These are phyloP conservation scores for Globisporangium yorkense DNA, from an alignment of 352 stramenopile genomes.

Conservation along the genomic window DNA sequence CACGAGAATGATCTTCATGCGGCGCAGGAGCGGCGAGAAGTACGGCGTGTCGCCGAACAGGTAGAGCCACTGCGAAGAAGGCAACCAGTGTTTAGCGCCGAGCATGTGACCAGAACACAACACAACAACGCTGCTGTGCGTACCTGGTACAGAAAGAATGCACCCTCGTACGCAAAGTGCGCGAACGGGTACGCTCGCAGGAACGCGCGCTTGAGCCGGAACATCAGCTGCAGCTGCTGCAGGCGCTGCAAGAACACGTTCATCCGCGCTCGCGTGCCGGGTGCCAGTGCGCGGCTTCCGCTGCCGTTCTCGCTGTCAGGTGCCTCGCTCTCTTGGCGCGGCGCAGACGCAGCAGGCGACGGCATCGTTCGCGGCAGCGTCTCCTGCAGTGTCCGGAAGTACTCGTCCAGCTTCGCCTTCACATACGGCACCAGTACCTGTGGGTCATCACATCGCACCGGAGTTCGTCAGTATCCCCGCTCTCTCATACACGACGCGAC, in stretches of 20 bases:
- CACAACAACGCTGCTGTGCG: background rate
- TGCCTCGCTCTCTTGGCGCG: background rate
- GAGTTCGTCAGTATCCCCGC: background rate
- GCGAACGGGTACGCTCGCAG: constrained; percentile 63
- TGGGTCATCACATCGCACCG: too few relatives aligned
- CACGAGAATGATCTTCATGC: constrained; percentile 70
- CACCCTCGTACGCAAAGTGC: constrained; percentile 75
- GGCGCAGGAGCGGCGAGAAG: constrained; percentile 72
- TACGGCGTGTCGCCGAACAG: constrained; percentile 79
- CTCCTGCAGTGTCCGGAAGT: constrained; percentile 41
- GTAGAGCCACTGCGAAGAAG: constrained; percentile 60
- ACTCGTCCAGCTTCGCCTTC: constrained; percentile 70
- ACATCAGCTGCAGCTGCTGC: constrained; percentile 39
- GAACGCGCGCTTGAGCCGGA: constrained; percentile 50
- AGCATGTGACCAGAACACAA: background rate
- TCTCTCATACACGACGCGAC: background rate
- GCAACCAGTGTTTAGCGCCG: background rate
- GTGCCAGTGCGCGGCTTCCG: background rate
- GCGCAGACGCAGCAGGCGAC: background rate
- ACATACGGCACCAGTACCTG: constrained; percentile 72
- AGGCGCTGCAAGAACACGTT: constrained; percentile 40
- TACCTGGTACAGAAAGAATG: constrained; percentile 80
- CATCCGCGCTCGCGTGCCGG: constrained; percentile 11
- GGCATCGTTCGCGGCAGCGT: constrained; percentile 16
- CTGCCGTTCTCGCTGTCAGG: background rate